phyloP scores from a whole-genome alignment of 176 grass and related monocot species.

The Oryza longistaminata region DNA sequence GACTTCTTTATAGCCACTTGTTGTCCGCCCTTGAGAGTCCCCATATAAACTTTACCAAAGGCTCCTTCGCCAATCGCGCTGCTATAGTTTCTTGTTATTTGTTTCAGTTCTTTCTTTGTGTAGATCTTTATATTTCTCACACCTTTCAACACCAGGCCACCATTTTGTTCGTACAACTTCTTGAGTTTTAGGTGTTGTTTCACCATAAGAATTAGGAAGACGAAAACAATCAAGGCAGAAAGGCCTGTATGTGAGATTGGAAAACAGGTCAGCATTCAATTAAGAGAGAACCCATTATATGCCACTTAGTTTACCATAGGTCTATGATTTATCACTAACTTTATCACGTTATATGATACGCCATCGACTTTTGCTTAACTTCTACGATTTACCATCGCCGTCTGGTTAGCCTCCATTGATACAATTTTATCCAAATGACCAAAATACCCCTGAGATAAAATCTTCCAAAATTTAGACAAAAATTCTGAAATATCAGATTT shows the following conservation, averaged over 20 bases:
- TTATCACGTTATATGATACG: too few relatives aligned
- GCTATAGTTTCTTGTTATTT: background rate
- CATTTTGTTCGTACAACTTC: background rate
- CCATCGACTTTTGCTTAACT: too few relatives aligned
- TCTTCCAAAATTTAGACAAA: too few relatives aligned
- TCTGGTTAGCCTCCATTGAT: too few relatives aligned
- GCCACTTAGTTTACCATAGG: too few relatives aligned
- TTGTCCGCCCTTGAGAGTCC: background rate
- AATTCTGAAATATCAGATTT: too few relatives aligned
- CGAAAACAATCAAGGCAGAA: background rate
- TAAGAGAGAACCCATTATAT: too few relatives aligned
- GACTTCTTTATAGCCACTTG: background rate
- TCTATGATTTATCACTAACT: too few relatives aligned
- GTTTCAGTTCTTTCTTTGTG: background rate
- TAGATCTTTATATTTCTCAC: background rate
- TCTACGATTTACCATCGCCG: too few relatives aligned
- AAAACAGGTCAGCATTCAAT: too few relatives aligned
- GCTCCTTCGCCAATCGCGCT: background rate
- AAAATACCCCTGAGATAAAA: too few relatives aligned
- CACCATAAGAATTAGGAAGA: background rate
- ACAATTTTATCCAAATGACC: too few relatives aligned
- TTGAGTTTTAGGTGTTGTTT: background rate
- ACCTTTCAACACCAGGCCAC: background rate
- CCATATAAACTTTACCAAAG: background rate
- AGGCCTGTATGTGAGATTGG: background rate